These are phyloP conservation scores for Torrubiella hemipterigena DNA, from an alignment of 2,329 filamentous ascomycete species.

Conservation along the genomic window DNA sequence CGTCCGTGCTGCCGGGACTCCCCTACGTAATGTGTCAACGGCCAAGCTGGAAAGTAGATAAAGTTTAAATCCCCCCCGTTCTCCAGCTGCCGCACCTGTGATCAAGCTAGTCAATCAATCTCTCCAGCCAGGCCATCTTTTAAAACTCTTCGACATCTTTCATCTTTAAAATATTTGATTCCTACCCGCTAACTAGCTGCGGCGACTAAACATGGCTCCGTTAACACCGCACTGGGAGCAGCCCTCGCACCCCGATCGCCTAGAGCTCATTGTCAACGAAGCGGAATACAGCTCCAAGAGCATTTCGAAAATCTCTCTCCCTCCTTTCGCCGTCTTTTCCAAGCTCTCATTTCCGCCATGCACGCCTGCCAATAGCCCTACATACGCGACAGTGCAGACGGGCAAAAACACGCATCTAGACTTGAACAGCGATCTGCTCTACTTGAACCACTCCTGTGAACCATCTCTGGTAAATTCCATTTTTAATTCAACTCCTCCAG, in stretches of 20 bases:
- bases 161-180: too few relatives aligned
- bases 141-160: too few relatives aligned
- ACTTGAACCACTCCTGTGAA: constrained; percentile 58
- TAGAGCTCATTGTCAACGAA: constrained; percentile 42
- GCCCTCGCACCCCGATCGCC: constrained; percentile 47
- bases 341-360: constrained; percentile 55
- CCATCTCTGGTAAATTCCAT: constrained; percentile 44
- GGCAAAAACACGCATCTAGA: constrained; percentile 43
- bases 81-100: too few relatives aligned
- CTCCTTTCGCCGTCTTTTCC: constrained; percentile 54
- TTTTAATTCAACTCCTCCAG: background rate
- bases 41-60: too few relatives aligned
- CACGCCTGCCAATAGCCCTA: constrained; percentile 39
- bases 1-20: too few relatives aligned
- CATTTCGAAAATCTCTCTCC: constrained; percentile 39
- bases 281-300: constrained; percentile 48
- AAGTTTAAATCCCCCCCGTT: too few relatives aligned
- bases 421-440: constrained; percentile 54
- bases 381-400: constrained; percentile 54
- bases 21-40: too few relatives aligned
- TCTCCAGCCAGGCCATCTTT: too few relatives aligned
- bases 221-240: constrained; percentile 46
- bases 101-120: too few relatives aligned
- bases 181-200: too few relatives aligned
- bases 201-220: constrained; percentile 35